Conservation (phyloP, 2,329 filamentous ascomycete species). For the Talaromyces sp. region DNA sequence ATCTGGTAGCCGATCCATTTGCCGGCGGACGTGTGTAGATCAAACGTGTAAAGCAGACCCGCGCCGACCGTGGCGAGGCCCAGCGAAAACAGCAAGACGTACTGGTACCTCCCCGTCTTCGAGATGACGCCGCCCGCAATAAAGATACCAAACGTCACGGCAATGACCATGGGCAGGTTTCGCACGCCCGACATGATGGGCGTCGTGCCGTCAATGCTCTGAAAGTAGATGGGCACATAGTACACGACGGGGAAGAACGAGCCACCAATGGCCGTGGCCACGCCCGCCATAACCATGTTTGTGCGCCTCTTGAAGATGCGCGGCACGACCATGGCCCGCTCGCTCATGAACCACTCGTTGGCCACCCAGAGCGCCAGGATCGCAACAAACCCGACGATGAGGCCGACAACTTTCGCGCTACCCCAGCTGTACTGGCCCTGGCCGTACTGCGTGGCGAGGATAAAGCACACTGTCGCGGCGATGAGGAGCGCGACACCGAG, state of each 20-base stretch:
- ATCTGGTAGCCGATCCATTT: conserved; percentile 22
- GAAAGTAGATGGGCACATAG: conserved; percentile 15
- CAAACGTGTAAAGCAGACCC: conserved; percentile 29
- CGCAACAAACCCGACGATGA: conserved; percentile 22
- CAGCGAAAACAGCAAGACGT: background rate
- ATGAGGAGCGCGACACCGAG: conserved; percentile 16
- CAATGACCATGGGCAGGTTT: background rate
- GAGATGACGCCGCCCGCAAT: background rate
- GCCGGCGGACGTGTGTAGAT: conserved; percentile 15
- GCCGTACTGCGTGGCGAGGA: conserved; percentile 22
- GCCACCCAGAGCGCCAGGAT: conserved; percentile 15
- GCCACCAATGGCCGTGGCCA: conserved; percentile 30
- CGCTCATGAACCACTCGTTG: conserved; percentile 17
- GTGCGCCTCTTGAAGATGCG: conserved; percentile 33
- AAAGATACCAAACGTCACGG: background rate
- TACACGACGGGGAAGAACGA: conserved; percentile 30
- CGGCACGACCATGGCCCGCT: conserved; percentile 26
- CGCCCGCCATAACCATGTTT: conserved; percentile 27
- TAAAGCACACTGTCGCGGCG: conserved; percentile 16
- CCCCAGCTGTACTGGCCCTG: conserved; percentile 19
- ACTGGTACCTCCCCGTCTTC: background rate
- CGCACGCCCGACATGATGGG: background rate
- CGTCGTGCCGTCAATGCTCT: background rate
- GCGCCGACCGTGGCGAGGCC: conserved; percentile 18
- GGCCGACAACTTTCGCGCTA: conserved; percentile 14